These are phyloP conservation scores for Kalanchoe fedtschenkoi DNA, from an alignment of 164 flowering plant species.

Conservation along the genomic window DNA sequence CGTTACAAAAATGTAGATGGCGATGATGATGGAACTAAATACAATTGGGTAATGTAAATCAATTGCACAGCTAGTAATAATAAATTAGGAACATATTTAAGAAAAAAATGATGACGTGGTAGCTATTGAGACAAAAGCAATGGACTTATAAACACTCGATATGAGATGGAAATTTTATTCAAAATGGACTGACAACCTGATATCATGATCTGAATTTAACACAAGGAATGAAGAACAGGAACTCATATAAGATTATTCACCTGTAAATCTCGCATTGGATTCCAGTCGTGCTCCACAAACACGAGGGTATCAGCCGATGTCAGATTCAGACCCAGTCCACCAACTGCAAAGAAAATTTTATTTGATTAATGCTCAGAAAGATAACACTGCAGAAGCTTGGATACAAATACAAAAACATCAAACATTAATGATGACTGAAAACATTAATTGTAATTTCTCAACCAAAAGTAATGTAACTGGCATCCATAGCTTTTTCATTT, in stretches of 20 bases:
- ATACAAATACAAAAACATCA: neutral
- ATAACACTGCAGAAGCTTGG: too few relatives aligned
- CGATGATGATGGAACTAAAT: neutral
- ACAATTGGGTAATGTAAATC: neutral
- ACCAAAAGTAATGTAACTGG: neutral
- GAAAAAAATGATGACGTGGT: too few relatives aligned
- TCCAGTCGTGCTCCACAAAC: slow-evolving; percentile 99
- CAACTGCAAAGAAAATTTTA: slow-evolving; percentile 41
- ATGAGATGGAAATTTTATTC: too few relatives aligned
- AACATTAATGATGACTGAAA: neutral
- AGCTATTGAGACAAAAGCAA: too few relatives aligned
- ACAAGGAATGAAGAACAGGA: too few relatives aligned
- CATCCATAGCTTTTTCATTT: neutral
- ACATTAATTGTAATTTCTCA: neutral
- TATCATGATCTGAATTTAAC: too few relatives aligned
- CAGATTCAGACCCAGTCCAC: slow-evolving; percentile 95
- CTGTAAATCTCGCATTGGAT: slow-evolving; percentile 99
- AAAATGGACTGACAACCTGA: too few relatives aligned
- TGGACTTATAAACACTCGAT: too few relatives aligned
- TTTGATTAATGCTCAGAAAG: neutral
- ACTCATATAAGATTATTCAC: slow-evolving; percentile 19
- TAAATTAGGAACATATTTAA: too few relatives aligned
- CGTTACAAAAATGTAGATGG: neutral
- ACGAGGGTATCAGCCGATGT: slow-evolving; percentile 97
- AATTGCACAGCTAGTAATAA: too few relatives aligned